A percentile compares a stretch with the other conserved stretches of the same genome.
These are phyloP conservation scores for Septoria linicola DNA, from an alignment of 2,329 filamentous ascomycete species.

Conservation along the genomic window DNA sequence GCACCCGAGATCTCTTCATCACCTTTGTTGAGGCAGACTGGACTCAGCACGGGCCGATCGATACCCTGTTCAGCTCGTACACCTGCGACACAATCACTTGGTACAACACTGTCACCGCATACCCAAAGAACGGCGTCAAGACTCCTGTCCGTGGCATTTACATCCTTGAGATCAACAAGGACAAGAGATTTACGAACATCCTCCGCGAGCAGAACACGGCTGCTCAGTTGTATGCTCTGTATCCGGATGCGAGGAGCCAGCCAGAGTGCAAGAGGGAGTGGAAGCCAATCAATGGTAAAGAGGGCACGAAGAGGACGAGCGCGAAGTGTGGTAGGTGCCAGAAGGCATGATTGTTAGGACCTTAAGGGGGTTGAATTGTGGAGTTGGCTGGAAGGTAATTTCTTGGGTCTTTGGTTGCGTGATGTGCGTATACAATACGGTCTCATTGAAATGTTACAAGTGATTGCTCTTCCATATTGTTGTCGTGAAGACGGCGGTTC, in stretches of 20 bases:
- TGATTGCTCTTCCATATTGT: no score
- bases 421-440: no score
- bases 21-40: background rate
- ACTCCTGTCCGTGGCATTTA: background rate
- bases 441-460: no score
- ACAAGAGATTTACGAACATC: background rate
- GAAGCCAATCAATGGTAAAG: background rate
- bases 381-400: no score
- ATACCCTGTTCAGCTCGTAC: background rate
- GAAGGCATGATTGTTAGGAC: no score
- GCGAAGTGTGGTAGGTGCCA: background rate
- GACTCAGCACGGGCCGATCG: background rate
- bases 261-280: background rate
- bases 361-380: no score
- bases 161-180: background rate
- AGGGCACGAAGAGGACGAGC: background rate
- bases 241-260: background rate
- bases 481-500: no score
- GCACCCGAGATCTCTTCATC: background rate
- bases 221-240: conserved; percentile 2
- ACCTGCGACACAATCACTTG: conserved; percentile 6
- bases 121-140: background rate
- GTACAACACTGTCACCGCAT: background rate
- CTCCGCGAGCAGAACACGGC: conserved; percentile 2
- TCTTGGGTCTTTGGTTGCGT: no score